Conservation (phyloP, 2,329 filamentous ascomycete genomes). For the Paraphoma chrysanthemicola region DNA sequence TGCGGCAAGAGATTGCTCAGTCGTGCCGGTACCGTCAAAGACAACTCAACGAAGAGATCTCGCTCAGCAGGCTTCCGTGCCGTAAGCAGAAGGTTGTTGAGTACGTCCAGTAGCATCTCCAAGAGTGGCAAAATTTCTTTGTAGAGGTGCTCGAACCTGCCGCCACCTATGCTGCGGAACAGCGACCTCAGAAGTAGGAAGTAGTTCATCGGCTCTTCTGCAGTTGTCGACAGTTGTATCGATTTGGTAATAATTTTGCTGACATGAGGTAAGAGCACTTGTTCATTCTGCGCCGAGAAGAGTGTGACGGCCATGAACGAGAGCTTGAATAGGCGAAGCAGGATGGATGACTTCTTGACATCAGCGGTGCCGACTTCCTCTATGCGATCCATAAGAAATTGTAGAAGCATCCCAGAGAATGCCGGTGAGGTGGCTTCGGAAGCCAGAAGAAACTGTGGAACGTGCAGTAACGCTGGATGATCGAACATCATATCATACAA, state of each 20-base stretch:
- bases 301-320: slow-evolving; percentile 99
- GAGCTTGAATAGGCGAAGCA: slow-evolving; percentile 93
- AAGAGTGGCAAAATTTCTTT: slow-evolving; percentile 96
- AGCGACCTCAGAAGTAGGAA: slow-evolving; percentile 91
- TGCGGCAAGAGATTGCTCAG: slow-evolving; percentile 95
- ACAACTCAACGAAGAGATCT: slow-evolving; percentile 96
- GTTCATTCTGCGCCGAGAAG: slow-evolving; percentile 93
- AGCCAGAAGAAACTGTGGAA: slow-evolving; percentile 98
- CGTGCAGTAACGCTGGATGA: slow-evolving; percentile 89
- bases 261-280: slow-evolving; percentile 92
- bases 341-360: slow-evolving; percentile 88
- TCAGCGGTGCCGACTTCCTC: slow-evolving; percentile 93
- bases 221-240: slow-evolving; percentile 92
- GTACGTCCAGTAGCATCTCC: slow-evolving; percentile 96
- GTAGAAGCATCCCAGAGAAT: slow-evolving; percentile 96
- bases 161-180: slow-evolving; percentile 95
- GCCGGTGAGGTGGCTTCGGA: slow-evolving; percentile 97
- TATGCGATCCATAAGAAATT: slow-evolving; percentile 96
- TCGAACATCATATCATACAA: slow-evolving; percentile 98
- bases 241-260: slow-evolving; percentile 97
- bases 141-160: slow-evolving; percentile 96
- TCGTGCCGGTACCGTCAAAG: slow-evolving; percentile 91
- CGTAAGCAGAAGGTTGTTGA: slow-evolving; percentile 91
- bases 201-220: slow-evolving; percentile 98
- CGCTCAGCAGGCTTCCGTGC: slow-evolving; percentile 89